Conservation (phyloP, 2,329 filamentous ascomycete species). For the Endocalyx cinctus region DNA sequence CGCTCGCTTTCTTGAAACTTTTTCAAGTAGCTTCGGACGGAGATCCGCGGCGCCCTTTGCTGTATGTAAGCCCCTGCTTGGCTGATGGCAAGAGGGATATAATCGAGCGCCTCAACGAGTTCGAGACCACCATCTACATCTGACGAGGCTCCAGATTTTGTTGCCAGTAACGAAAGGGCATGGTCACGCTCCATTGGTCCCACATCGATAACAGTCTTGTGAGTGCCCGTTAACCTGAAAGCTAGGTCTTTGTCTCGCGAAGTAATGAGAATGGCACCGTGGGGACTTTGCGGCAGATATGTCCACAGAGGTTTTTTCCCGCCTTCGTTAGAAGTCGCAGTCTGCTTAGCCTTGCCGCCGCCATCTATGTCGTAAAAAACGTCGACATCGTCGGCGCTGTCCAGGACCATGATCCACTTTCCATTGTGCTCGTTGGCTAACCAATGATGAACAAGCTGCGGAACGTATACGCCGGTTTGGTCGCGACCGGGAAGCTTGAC, state of each 20-base stretch:
- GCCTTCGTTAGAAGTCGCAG: too few species aligned
- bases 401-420: slow-evolving; percentile 31
- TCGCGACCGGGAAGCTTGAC: slow-evolving; percentile 22
- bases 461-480: slow-evolving; percentile 16
- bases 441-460: slow-evolving; percentile 25
- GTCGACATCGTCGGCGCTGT: slow-evolving; percentile 30
- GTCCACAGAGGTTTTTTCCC: too few species aligned
- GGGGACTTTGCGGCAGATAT: slow-evolving; percentile 23
- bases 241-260: slow-evolving; percentile 30
- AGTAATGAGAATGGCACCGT: slow-evolving; percentile 29
- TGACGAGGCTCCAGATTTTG: neutral
- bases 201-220: slow-evolving; percentile 23
- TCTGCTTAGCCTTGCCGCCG: slow-evolving; percentile 4
- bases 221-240: slow-evolving; percentile 17
- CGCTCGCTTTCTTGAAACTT: slow-evolving; percentile 19
- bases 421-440: slow-evolving; percentile 23
- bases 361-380: slow-evolving; percentile 22
- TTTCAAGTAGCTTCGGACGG: slow-evolving; percentile 20
- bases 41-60: slow-evolving; percentile 22
- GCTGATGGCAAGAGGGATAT: slow-evolving; percentile 29
- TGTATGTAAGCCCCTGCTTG: slow-evolving; percentile 32
- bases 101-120: too few species aligned
- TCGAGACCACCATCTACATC: slow-evolving; percentile 18
- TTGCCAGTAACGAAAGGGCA: slow-evolving; percentile 5
- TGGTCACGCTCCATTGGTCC: slow-evolving; percentile 16